Evolutionary conservation across 2,329 filamentous ascomycete species (phyloP).

Genomic region (Aspergillus arachidicola): DNA sequence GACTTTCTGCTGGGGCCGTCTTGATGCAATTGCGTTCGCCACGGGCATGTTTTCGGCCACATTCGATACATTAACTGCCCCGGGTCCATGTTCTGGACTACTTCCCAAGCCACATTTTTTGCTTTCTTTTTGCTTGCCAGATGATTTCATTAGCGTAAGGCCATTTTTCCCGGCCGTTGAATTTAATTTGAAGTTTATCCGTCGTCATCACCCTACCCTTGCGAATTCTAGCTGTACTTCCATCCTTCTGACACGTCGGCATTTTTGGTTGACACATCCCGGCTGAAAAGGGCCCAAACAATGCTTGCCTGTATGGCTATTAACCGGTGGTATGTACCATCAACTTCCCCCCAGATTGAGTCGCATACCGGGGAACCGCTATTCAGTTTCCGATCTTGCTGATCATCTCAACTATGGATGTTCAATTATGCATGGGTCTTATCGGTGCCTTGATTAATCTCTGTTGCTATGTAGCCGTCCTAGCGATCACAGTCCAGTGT

Average conservation of each 20-base stretch:
- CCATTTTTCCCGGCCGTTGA: slow-evolving; percentile 9
- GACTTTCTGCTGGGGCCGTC: slow-evolving; percentile 26
- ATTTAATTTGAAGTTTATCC: slow-evolving; percentile 10
- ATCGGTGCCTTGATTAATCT: slow-evolving; percentile 19
- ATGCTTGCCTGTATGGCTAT: slow-evolving; percentile 21
- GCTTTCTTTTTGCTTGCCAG: neutral
- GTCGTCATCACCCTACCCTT: neutral
- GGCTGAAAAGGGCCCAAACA: slow-evolving; percentile 22
- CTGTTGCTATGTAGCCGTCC: slow-evolving; percentile 13
- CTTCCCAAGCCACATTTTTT: slow-evolving; percentile 22
- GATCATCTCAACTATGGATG: slow-evolving; percentile 22
- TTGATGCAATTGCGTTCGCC: slow-evolving; percentile 34
- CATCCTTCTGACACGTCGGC: slow-evolving; percentile 20
- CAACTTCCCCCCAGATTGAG: slow-evolving; percentile 22
- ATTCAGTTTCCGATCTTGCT: slow-evolving; percentile 28
- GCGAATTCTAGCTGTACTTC: slow-evolving; percentile 3
- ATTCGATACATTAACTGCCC: slow-evolving; percentile 4
- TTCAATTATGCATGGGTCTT: slow-evolving; percentile 9
- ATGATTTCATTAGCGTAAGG: slow-evolving; percentile 3
- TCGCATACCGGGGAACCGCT: slow-evolving; percentile 34
- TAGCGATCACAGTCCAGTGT: neutral
- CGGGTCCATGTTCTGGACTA: slow-evolving; percentile 12
- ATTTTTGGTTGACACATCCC: slow-evolving; percentile 14
- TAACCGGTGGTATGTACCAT: slow-evolving; percentile 30
- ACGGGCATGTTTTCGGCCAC: slow-evolving; percentile 24